Evolutionary conservation across 345 rosid genomes (phyloP), one percentile per base, ranked within the genome.

Genomic region (Citrus trifoliata): DNA sequence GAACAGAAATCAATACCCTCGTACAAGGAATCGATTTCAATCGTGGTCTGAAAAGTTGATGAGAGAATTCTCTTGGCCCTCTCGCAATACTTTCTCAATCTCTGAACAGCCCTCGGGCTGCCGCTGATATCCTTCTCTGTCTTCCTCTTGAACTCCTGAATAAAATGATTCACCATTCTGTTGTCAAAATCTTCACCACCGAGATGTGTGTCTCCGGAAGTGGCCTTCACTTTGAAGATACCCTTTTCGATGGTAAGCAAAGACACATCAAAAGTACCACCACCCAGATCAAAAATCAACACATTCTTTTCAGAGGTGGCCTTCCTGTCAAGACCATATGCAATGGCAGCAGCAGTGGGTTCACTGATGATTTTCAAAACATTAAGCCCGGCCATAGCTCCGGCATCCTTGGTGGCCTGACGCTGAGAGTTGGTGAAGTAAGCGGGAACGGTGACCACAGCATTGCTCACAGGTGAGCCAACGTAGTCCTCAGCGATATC

Each of bases 231-330:
- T 53, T 84, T 80, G n/a, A 88, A 88, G 80, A 80, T 82, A 19
- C 87, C 87, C 61, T 84, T 82, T 38, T 83, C 88, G 32, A 88
- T 85, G 10, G 89, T 79, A 9, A 86, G 81, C 75, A 88, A 80
- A 22, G 91, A 86, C 2, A 88, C 91, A 62, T 86, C 91, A 69
- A 88, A 88, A 32, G 91, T 88, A 4, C 90, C 90, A 19, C 90
- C 89, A n/a, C 90, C 90, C 27, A 88, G 74, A 75, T 88, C 86
- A 56, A 87, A 87, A 22, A 85, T 87, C 79, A 87, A 68, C 9
- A 87, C 86, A 2, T 85, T 87, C 82, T 83, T 85, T 80, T 87
- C 88, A 19, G 85, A 81, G 51, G 79, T 14, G 0, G 88, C 85
- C 79, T 83, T 81, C 90, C 83, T 87, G 73, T 85, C 85, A 16